These are phyloP conservation scores for Trichoderma arundinaceum DNA, from an alignment of 2,329 filamentous ascomycete genomes.

Conservation along the genomic window DNA sequence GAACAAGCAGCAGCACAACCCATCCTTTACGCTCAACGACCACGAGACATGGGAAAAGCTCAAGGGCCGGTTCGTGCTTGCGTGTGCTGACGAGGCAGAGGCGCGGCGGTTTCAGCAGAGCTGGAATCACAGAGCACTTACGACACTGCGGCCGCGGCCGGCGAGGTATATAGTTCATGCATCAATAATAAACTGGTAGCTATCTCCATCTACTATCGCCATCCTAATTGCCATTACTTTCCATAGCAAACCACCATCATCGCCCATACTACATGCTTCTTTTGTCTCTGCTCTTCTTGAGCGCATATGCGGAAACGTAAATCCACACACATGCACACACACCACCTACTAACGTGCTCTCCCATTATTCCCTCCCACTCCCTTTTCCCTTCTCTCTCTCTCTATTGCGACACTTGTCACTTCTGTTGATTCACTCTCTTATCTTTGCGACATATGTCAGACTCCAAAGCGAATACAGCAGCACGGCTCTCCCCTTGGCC, in stretches of 20 bases:
- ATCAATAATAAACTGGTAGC: constrained; percentile 45
- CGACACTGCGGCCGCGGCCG: constrained; percentile 28
- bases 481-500: constrained; percentile 7
- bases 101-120: constrained; percentile 50
- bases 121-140: constrained; percentile 48
- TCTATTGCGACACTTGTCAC: constrained; percentile 13
- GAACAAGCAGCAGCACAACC: background rate
- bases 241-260: background rate
- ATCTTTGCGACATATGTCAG: constrained; percentile 26
- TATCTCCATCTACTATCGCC: constrained; percentile 27
- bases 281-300: no score
- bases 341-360: no score
- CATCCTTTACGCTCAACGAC: constrained; percentile 16
- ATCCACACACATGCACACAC: no score
- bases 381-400: background rate
- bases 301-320: no score
- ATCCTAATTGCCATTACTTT: no score
- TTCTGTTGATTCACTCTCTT: constrained; percentile 9
- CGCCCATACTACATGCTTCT: background rate
- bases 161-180: constrained; percentile 39
- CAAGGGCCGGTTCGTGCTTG: constrained; percentile 43
- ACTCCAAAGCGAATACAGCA: constrained; percentile 16
- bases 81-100: constrained; percentile 42
- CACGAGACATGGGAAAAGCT: constrained; percentile 35
- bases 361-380: no score